Percentiles rank a stretch among this genome's conserved stretches.
Conservation (phyloP, 371 early-diverging fungal genomes). For the Coemansia sp. region DNA sequence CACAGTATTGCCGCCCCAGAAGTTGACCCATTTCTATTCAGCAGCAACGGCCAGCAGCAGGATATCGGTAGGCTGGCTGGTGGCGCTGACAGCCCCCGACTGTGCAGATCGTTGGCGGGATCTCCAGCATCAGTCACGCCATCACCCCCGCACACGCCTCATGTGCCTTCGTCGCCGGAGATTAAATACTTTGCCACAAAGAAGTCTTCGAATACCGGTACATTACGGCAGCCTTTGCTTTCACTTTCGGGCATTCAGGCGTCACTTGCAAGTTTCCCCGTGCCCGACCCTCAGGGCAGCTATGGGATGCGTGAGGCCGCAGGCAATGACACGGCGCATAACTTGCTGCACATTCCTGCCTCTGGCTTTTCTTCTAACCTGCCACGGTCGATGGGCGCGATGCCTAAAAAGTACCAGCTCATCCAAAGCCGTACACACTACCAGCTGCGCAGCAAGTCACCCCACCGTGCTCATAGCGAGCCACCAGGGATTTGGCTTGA, state of each 20-base stretch:
- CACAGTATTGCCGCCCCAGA: slow-evolving; percentile 7
- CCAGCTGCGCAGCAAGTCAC: slow-evolving; percentile 34
- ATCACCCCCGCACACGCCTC: slow-evolving; percentile 6
- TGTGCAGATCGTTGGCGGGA: slow-evolving; percentile 4
- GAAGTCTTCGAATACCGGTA: background rate
- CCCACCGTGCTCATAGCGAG: slow-evolving; percentile 35
- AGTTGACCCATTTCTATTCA: background rate
- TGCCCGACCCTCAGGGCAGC: background rate
- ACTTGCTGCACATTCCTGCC: background rate
- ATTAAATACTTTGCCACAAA: slow-evolving; percentile 1
- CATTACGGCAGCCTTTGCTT: background rate
- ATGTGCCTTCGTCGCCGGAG: slow-evolving; percentile 5
- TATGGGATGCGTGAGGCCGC: background rate
- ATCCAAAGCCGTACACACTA: slow-evolving; percentile 33
- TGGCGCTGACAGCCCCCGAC: slow-evolving; percentile 7
- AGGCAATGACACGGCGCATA: background rate
- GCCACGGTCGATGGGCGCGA: slow-evolving; percentile 5
- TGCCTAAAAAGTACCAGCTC: slow-evolving; percentile 23
- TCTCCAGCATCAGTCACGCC: slow-evolving; percentile 6
- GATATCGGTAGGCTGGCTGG: background rate
- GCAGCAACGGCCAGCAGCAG: background rate
- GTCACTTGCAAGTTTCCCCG: slow-evolving; percentile 7
- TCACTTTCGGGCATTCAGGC: background rate
- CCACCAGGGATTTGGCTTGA: slow-evolving; percentile 49
- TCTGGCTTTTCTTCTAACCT: background rate